Evolutionary conservation across 768 basidiomycete species (phyloP), one percentile per base, ranked within the genome.

Genomic region (Lactarius sp.): DNA sequence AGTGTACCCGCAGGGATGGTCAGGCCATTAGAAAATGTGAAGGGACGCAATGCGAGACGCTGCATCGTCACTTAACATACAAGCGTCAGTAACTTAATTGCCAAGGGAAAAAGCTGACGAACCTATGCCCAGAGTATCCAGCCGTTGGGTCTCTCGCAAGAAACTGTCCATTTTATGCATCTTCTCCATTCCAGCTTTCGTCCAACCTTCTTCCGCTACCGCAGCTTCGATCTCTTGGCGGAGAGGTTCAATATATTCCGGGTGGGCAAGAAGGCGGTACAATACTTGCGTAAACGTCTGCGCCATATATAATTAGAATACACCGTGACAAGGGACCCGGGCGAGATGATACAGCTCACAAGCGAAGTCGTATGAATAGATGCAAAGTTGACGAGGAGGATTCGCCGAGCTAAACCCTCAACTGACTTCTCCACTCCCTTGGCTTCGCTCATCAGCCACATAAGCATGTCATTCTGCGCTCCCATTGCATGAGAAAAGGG

Each of bases 381-480:
- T 1, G 75, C 72, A 58, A 80, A 77, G 63, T 80, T 76, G 33
- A 79, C 63, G 4, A 72, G 52, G 42, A 80, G 70, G 53, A 78
- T 67, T 51, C 77, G 73, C 14, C 47, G 54, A 0, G 65, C 57
- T 9, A 78, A 57, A 46, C 71, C 71, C 37, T 73, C 66, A 37
- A 72, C 65, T 64, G 68, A 65, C 68, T 68, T 66, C 68, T 78
- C 67, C 62, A 68, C 37, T 27, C 44, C 47, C 18, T 47, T 41
- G 52, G 70, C 70, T 12, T 72, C 72, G 16, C 74, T 73, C 67
- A 80, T 71, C 20, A 80, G 68, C 79, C 77, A 79, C 41, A 72
- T 73, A 12, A 80, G 70, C 68, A 78, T 57, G 62, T 80, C 78
- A 55, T 75, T 74, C 77, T 77, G 53, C 18, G 37, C 4, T 54